Base-by-base conservation (phyloP, 805 yeast species). In the Ogataea populi-albae region DNA sequence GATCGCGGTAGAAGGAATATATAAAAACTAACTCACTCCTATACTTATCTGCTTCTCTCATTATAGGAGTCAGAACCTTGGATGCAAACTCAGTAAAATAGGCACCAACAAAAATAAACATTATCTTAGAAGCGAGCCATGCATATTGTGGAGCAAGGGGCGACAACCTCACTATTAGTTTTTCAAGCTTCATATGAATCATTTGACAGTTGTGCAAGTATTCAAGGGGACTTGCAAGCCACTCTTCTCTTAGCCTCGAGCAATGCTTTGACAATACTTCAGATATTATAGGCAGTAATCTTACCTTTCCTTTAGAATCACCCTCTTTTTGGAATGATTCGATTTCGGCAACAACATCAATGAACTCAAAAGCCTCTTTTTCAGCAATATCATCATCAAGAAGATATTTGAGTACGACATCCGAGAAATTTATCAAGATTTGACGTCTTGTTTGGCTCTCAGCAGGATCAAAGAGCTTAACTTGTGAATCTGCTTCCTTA, bases 401-500 rank as follows among this genome's bases (percentile, higher is more conserved):
- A 8, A 28, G 16, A 17, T 30, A 24, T 2, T 17, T 27, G 17
- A 21, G 17, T 19, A 44, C 11, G 27, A 31, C 9, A 23, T 41
- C 47, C 11, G 38, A 34, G 8, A 45, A 38, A 5, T 35, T 28
- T 9, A 38, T 23, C 18, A 46, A 19, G 6, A 46, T 26, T 3
- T 18, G 29, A n/a, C 40, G 35, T 11, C 47, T 40, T 17, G 32
- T 21, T 1, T 20, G 15, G 18, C 35, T 36, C 23, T 40, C 46
- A 5, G 31, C 4, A 3, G 35, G 32, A 31, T 47, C 50, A 12
- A 38, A 35, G 10, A 49, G 20, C n/a, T 33, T 27, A 2, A 39
- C 40, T 6, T 39, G 35, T 5, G 23, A 15, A 16, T 35, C 44
- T 9, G 12, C 9, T 3, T 9, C n/a, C 12, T 37, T 42, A 12